These are phyloP conservation scores for Secale cereale DNA, from an alignment of 176 grass and related monocot genomes.

Conservation along the genomic window DNA sequence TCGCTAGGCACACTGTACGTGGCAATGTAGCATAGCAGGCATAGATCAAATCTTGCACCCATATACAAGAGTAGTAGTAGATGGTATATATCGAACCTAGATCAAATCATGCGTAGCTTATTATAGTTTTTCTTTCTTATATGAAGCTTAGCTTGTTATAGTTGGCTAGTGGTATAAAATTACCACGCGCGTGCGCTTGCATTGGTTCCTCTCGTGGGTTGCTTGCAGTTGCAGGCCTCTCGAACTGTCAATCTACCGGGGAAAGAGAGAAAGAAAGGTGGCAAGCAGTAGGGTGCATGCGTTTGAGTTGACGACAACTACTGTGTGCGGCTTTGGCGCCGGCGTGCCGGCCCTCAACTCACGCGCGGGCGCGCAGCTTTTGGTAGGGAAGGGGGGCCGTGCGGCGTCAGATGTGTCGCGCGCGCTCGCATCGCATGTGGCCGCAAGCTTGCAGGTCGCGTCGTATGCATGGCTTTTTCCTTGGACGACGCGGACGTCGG, in stretches of 20 bases:
- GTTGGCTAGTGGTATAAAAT: not conserved
- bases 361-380: constrained; percentile 9
- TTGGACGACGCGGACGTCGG: no score
- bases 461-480: not conserved
- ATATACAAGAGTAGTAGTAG: not conserved
- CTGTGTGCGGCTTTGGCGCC: constrained; percentile 16
- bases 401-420: constrained; percentile 8
- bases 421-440: not conserved
- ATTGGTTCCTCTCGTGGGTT: not conserved
- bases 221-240: not conserved
- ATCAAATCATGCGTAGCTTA: not conserved
- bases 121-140: no score
- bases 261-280: not conserved
- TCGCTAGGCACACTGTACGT: not conserved
- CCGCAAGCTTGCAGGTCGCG: not conserved
- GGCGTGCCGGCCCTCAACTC: constrained; percentile 11
- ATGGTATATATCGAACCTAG: not conserved
- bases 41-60: constrained; percentile 24
- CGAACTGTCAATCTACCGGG: not conserved
- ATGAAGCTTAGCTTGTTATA: not conserved
- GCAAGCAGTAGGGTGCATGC: not conserved
- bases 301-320: constrained; percentile 7
- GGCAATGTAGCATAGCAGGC: not conserved
- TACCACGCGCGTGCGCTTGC: not conserved
- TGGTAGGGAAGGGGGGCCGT: not conserved